Base-by-base conservation (phyloP, 805 yeast genomes). In the Candida namnaoensis region DNA sequence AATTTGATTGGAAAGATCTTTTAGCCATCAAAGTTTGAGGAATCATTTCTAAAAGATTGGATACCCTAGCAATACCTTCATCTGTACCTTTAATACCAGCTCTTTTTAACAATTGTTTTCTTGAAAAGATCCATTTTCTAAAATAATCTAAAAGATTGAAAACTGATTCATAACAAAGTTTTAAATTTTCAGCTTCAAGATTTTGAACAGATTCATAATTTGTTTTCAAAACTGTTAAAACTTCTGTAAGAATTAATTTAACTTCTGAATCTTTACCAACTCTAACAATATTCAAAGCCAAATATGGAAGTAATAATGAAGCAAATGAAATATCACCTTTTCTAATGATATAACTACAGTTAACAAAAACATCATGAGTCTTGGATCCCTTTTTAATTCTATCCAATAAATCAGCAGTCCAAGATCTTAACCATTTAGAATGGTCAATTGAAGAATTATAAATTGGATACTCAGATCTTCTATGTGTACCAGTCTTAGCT, bases 61-160 rank as follows among this genome's bases (percentile, higher is more conserved):
- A 69, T 4, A 78, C 77, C 52, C 64, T 42, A 30, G 42, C 34
- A 47, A 64, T 46, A 46, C 64, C 41, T 56, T 65, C 36, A 54
- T 64, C 49, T 53, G 46, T 36, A 26, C 45, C 47, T 43, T 36
- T 52, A 30, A 40, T 44, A 53, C 51, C 41, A 24, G 32, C 44
- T 32, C 41, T 49, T 40, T 56, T 52, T 23, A 50, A 32, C 4
- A 43, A 32, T 19, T 49, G 57, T 24, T 48, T 50, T 41, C 58
- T 47, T 3, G 56, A 41, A 39, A 51, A 52, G 0, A 52, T 53
- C 95, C 96, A 88, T 50, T 83, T 87, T 44, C 80, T 76, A 47
- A 88, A 76, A 53, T 88, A 88, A 53, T 93, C 98, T 26, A 90
- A 62, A 4, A 90, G 78, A 35, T 79, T 77, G 52, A 93, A 88